Conservation (phyloP, 176 grass and related monocot species). For the Secale cereale region DNA sequence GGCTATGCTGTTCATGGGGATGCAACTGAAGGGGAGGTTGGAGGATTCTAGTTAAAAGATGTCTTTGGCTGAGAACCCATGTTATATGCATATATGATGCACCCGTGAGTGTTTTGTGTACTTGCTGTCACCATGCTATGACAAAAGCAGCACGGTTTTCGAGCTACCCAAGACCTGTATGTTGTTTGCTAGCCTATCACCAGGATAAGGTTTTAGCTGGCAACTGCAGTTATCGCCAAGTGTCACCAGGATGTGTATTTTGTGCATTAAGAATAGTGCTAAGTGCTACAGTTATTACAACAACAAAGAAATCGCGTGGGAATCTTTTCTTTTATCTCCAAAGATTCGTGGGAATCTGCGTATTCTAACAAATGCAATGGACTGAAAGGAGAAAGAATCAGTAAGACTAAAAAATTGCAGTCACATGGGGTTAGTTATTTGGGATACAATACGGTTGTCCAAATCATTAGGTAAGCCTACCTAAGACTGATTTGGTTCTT, state of each 20-base stretch:
- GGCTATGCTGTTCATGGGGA: slow-evolving; percentile 9
- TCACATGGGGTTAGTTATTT: neutral
- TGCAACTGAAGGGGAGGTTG: neutral
- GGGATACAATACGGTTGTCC: neutral
- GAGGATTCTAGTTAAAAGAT: slow-evolving; percentile 19
- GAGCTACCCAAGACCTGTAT: slow-evolving; percentile 19
- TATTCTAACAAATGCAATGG: neutral
- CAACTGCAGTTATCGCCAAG: slow-evolving; percentile 18
- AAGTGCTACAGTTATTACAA: neutral
- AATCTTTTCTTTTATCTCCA: neutral
- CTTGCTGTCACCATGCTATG: slow-evolving; percentile 25
- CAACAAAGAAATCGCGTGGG: neutral
- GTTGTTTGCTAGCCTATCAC: neutral
- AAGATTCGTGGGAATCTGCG: neutral
- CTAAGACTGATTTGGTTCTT: neutral
- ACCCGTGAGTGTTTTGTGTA: slow-evolving; percentile 41
- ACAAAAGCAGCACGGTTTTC: slow-evolving; percentile 37
- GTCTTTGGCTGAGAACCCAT: neutral
- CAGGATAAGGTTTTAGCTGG: neutral
- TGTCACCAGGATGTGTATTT: neutral
- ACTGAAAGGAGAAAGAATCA: neutral
- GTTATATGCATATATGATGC: neutral
- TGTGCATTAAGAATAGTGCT: neutral
- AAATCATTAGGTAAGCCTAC: neutral
- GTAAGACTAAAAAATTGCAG: neutral